A percentile compares a stretch with the other conserved stretches of the same genome.
phyloP scores from a whole-genome alignment of 1,139 yeast species.

The Geotrichum reessii region DNA sequence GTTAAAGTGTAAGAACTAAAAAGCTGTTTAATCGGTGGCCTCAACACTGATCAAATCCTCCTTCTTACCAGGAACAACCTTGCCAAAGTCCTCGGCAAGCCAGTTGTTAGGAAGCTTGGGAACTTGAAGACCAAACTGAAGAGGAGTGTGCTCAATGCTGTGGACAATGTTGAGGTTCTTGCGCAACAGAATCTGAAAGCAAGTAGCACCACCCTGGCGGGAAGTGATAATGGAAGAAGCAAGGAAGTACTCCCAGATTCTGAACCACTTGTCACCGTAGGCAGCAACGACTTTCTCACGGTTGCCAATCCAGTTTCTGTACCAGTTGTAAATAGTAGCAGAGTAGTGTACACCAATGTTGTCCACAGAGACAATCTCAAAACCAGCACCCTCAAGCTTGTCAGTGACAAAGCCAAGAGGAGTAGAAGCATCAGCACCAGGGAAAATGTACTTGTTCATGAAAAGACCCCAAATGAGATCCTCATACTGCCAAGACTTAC shows the following conservation, averaged over 20 bases:
- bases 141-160: conserved; percentile 74
- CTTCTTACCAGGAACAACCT: conserved; percentile 15
- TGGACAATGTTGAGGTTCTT: conserved; percentile 82
- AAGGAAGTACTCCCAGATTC: conserved; percentile 90
- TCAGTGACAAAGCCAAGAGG: conserved; percentile 80
- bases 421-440: conserved; percentile 96
- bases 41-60: conserved; percentile 12
- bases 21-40: conserved; percentile 10
- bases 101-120: conserved; percentile 53
- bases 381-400: conserved; percentile 75
- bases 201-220: conserved; percentile 91
- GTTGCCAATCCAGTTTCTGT: conserved; percentile 89
- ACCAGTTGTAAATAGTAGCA: conserved; percentile 91
- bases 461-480: conserved; percentile 91
- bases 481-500: conserved; percentile 93
- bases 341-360: conserved; percentile 92
- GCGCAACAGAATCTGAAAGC: conserved; percentile 86
- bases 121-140: conserved; percentile 67
- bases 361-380: conserved; percentile 78
- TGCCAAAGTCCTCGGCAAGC: conserved; percentile 36
- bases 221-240: conserved; percentile 76
- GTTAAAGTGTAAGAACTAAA: background rate
- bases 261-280: conserved; percentile 85
- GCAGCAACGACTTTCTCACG: conserved; percentile 68
- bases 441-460: conserved; percentile 95